Percentiles rank a stretch among this genome's conserved stretches.
Evolutionary conservation across 371 early-diverging fungal species (phyloP).

Genomic region (Mucor indicus): DNA sequence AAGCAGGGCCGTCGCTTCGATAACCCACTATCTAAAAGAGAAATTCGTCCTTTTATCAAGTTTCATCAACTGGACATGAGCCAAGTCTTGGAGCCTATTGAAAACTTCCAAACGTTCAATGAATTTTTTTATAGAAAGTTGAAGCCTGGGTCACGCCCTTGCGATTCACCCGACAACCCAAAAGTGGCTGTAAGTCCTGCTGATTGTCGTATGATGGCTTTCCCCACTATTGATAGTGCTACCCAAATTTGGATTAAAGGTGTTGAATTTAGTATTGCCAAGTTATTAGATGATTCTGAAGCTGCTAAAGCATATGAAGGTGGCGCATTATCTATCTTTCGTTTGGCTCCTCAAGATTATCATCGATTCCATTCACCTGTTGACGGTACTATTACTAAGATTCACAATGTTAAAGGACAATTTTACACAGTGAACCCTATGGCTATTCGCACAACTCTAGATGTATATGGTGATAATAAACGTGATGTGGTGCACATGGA

Average conservation of each 20-base stretch:
- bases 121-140: conserved; percentile 87
- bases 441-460: conserved; percentile 75
- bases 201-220: conserved; percentile 78
- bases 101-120: conserved; percentile 76
- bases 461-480: conserved; percentile 85
- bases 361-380: conserved; percentile 86
- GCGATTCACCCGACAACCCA: conserved; percentile 63
- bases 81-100: conserved; percentile 67
- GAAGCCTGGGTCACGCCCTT: conserved; percentile 64
- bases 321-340: conserved; percentile 74
- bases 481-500: conserved; percentile 70
- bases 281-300: conserved; percentile 55
- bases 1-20: conserved; percentile 84
- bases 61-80: conserved; percentile 68
- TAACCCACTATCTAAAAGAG: conserved; percentile 61
- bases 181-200: conserved; percentile 75
- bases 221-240: conserved; percentile 65
- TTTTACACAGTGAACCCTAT: conserved; percentile 89
- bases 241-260: conserved; percentile 90
- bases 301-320: conserved; percentile 57
- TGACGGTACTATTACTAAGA: conserved; percentile 62
- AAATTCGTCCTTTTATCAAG: conserved; percentile 75
- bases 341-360: conserved; percentile 90
- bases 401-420: conserved; percentile 61
- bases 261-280: conserved; percentile 63